Conservation (phyloP, 495 filamentous ascomycete species). For the Ramalina intermedia region DNA sequence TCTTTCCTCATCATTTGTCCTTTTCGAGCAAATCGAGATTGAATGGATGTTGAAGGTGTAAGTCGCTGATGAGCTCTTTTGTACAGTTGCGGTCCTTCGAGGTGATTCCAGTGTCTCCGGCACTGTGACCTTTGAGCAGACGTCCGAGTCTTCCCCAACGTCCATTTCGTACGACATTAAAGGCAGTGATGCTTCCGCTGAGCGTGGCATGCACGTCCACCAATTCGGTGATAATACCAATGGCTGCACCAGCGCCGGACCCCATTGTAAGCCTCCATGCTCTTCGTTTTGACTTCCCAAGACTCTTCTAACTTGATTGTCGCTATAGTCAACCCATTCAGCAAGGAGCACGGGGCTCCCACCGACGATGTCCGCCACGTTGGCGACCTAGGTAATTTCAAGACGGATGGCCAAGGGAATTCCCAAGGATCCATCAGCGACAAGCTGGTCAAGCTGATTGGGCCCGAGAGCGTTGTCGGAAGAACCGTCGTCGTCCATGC, state of each 20-base stretch:
- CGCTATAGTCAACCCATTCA: conserved; percentile 74
- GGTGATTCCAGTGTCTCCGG: conserved; percentile 89
- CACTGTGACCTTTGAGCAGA: conserved; percentile 90
- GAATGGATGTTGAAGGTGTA: not conserved
- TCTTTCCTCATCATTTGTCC: not conserved
- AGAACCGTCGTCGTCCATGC: conserved; percentile 89
- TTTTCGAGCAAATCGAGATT: not conserved
- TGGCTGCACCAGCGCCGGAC: conserved; percentile 93
- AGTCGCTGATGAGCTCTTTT: not conserved
- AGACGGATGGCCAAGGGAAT: conserved; percentile 84
- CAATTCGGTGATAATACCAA: conserved; percentile 99
- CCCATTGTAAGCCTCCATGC: conserved; percentile 59
- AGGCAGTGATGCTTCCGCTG: conserved; percentile 83
- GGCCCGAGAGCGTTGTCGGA: conserved; percentile 86
- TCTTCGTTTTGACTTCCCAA: conserved; percentile 8
- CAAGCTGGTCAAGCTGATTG: conserved; percentile 81
- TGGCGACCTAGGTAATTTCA: conserved; percentile 92
- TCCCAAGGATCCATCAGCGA: conserved; percentile 62
- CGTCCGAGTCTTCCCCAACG: conserved; percentile 61
- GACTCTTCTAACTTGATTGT: conserved; percentile 15
- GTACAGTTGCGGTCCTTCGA: conserved; percentile 79
- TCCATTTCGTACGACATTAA: conserved; percentile 84
- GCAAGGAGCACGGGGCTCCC: conserved; percentile 84
- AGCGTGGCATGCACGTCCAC: conserved; percentile 96
- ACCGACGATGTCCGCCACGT: conserved; percentile 74